A percentile compares a stretch with the other conserved stretches of the same genome.
Evolutionary conservation across 257 asterid species (phyloP).

Genomic region (Solanum bukasovii): DNA sequence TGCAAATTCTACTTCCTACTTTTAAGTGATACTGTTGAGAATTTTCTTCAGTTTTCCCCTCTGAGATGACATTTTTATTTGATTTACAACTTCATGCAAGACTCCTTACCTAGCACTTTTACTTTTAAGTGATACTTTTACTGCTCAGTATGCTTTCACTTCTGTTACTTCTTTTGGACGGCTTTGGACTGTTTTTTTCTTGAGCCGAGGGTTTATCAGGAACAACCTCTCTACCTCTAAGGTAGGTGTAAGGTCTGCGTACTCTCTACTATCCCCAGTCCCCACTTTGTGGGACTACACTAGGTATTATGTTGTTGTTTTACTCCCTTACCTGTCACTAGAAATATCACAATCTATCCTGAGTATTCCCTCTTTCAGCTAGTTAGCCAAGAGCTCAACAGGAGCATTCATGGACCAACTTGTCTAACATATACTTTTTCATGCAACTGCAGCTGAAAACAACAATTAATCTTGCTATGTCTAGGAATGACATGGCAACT

Average conservation of each 20-base stretch:
- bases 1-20: not conserved
- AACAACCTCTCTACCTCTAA: not conserved
- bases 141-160: not conserved
- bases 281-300: not conserved
- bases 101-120: not conserved
- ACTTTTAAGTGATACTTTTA: not conserved
- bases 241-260: not conserved
- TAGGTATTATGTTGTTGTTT: not conserved
- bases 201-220: not conserved
- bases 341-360: not conserved
- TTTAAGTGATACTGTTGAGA: not conserved
- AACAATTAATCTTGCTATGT: slow-evolving; percentile 70
- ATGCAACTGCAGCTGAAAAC: slow-evolving; percentile 66
- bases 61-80: not conserved
- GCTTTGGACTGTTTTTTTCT: not conserved
- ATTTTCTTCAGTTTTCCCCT: not conserved
- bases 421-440: slow-evolving; percentile 10
- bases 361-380: not conserved
- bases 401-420: slow-evolving; percentile 1
- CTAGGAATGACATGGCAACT: slow-evolving; percentile 96
- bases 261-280: not conserved
- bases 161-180: not conserved
- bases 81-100: not conserved
- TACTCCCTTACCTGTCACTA: not conserved
- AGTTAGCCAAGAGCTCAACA: not conserved